Conservation (phyloP, 495 filamentous ascomycete genomes). For the Daldinia loculata region DNA sequence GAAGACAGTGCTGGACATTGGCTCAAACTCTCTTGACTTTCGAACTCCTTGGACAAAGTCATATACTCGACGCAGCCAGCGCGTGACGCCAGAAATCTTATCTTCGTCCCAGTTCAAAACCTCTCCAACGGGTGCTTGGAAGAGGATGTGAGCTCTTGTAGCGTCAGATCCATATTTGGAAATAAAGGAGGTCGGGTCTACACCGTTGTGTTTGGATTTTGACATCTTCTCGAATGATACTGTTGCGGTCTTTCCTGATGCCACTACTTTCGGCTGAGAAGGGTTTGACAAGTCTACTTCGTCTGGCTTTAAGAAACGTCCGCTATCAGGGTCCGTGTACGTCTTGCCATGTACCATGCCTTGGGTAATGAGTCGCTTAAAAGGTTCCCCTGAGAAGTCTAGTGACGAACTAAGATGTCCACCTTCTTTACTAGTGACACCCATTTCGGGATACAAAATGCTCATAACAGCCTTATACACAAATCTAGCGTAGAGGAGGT, state of each 20-base stretch:
- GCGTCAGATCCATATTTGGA: slow-evolving; percentile 80
- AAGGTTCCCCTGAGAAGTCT: slow-evolving; percentile 69
- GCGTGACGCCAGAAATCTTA: slow-evolving; percentile 81
- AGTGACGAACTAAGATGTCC: slow-evolving; percentile 28
- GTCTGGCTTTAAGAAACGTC: slow-evolving; percentile 78
- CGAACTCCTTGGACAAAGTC: slow-evolving; percentile 59
- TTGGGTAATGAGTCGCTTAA: slow-evolving; percentile 81
- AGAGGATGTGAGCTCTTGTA: slow-evolving; percentile 85
- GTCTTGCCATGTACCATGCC: slow-evolving; percentile 94
- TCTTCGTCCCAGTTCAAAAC: slow-evolving; percentile 87
- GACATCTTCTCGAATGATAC: slow-evolving; percentile 91
- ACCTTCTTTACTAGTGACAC: slow-evolving; percentile 45
- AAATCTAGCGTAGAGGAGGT: slow-evolving; percentile 91
- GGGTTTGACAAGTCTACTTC: slow-evolving; percentile 73
- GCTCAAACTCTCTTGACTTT: not conserved
- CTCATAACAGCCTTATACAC: slow-evolving; percentile 84
- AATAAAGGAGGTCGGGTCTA: slow-evolving; percentile 80
- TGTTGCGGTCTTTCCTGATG: slow-evolving; percentile 63
- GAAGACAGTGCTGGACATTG: slow-evolving; percentile 5
- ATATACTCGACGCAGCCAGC: slow-evolving; percentile 77
- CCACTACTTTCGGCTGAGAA: slow-evolving; percentile 65
- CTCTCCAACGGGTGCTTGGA: slow-evolving; percentile 83
- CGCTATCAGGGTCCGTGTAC: slow-evolving; percentile 75
- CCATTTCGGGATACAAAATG: slow-evolving; percentile 45
- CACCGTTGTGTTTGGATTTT: slow-evolving; percentile 94